These are phyloP conservation scores for Amaranthus tricolor DNA, from an alignment of 179 eudicot species.

Conservation along the genomic window DNA sequence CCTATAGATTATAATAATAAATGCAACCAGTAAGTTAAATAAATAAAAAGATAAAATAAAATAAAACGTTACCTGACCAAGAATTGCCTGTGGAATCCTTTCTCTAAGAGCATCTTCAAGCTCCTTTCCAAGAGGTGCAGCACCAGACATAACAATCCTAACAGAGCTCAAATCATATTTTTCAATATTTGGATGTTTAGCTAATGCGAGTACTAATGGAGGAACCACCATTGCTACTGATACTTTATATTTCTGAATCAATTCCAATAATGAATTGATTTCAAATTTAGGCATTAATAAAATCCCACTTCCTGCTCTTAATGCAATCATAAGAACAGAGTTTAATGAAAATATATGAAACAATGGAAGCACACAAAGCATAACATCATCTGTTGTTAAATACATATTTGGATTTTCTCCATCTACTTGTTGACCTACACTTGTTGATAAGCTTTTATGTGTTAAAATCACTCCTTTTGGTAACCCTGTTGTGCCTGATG, in stretches of 20 bases:
- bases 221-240: constrained; percentile 85
- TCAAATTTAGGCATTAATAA: constrained; percentile 71
- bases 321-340: constrained; percentile 55
- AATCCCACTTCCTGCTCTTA: constrained; percentile 61
- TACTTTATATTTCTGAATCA: constrained; percentile 56
- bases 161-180: constrained; percentile 58
- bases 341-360: constrained; percentile 76
- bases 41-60: not conserved
- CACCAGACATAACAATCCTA: constrained; percentile 69
- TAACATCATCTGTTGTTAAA: constrained; percentile 30
- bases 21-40: not conserved
- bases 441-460: constrained; percentile 62
- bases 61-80: constrained; percentile 66
- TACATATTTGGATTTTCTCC: constrained; percentile 75
- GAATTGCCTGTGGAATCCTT: constrained; percentile 64
- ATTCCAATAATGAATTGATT: constrained; percentile 49
- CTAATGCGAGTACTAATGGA: constrained; percentile 73
- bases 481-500: constrained; percentile 88
- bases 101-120: constrained; percentile 64
- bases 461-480: constrained; percentile 81
- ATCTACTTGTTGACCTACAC: constrained; percentile 81
- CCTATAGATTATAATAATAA: not conserved
- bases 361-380: constrained; percentile 65
- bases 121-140: constrained; percentile 88
- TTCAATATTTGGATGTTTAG: constrained; percentile 64